A percentile compares a stretch with the other conserved stretches of the same genome.
Conservation (phyloP, 2,329 filamentous ascomycete species). For the Aschersonia sp. region DNA sequence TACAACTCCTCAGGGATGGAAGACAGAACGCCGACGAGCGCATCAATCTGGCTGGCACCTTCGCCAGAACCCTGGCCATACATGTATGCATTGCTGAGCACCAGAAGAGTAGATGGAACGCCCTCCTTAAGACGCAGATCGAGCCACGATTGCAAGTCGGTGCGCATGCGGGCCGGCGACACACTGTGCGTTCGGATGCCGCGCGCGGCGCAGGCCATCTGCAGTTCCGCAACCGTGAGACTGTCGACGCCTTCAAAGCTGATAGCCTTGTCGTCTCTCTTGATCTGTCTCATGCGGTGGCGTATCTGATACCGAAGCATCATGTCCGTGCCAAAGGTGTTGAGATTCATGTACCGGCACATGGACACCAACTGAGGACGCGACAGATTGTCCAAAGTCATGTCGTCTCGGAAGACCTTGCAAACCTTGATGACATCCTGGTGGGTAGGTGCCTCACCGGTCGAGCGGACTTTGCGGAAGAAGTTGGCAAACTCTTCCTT, state of each 20-base stretch:
- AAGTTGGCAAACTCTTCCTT: slow-evolving; percentile 92
- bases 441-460: slow-evolving; percentile 75
- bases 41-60: slow-evolving; percentile 81
- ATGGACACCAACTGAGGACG: slow-evolving; percentile 92
- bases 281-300: slow-evolving; percentile 98
- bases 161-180: slow-evolving; percentile 72
- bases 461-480: slow-evolving; percentile 89
- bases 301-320: slow-evolving; percentile 96
- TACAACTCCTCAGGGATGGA: slow-evolving; percentile 96
- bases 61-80: slow-evolving; percentile 84
- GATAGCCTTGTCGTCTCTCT: slow-evolving; percentile 92
- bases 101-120: slow-evolving; percentile 89
- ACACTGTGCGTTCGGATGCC: slow-evolving; percentile 88
- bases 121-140: slow-evolving; percentile 86
- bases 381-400: slow-evolving; percentile 93
- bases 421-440: slow-evolving; percentile 97
- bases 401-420: slow-evolving; percentile 96
- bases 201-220: slow-evolving; percentile 80
- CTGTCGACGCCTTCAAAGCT: slow-evolving; percentile 87
- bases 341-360: slow-evolving; percentile 96
- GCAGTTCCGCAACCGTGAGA: slow-evolving; percentile 83
- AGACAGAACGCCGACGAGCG: slow-evolving; percentile 79
- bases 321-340: slow-evolving; percentile 91
- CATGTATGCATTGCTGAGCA: slow-evolving; percentile 95
- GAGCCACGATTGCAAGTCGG: slow-evolving; percentile 87